Evolutionary conservation across 164 flowering plant genomes (phyloP), one percentile per base, ranked within the genome.

Genomic region (Buxus sempervirens): DNA sequence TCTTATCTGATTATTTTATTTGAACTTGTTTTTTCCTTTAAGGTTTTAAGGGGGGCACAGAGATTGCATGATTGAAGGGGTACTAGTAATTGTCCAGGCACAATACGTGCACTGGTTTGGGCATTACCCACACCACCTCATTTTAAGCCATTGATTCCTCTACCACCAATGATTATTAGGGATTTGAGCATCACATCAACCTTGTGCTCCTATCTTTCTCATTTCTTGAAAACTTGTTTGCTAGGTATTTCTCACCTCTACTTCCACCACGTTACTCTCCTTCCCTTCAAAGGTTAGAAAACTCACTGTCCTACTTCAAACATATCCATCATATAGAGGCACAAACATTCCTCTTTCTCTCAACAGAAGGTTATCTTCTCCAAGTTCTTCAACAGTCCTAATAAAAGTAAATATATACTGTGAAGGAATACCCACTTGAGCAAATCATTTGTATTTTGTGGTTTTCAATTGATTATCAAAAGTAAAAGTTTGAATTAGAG

Each of bases 131-230:
- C 25, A 16, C 58, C 42, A 49, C 71, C 77, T 59, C 67, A 54
- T 66, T 75, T 66, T 48, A 60, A 54, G 73, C 66, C 74, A 42
- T 57, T 24, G 48, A 70, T 70, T 70, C 56, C 67, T 75, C 74
- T 64, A 53, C 64, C 73, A 60, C 62, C 60, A 42, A 49, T 53
- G 27, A 27, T 64, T 54, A 3, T 25, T 58, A 13, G 20, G 14
- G 16, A 63, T 48, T 20, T 53, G 18, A 64, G 58, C 67, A 25
- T 64, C 67, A 67, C 60, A 71, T 45, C 64, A 65, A 26, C 36
- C 60, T 57, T 65, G 62, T 42, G 28, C 53, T 55, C 21, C 66
- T 67, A 16, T 70, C 42, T 16, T 20, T 32, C 64, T 32, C 27
- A 23, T 19, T 5, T 49, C 28, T 23, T 62, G 19, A 10, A 24